phyloP scores from a whole-genome alignment of 495 filamentous ascomycete species.

The Coniosporium apollinis region DNA sequence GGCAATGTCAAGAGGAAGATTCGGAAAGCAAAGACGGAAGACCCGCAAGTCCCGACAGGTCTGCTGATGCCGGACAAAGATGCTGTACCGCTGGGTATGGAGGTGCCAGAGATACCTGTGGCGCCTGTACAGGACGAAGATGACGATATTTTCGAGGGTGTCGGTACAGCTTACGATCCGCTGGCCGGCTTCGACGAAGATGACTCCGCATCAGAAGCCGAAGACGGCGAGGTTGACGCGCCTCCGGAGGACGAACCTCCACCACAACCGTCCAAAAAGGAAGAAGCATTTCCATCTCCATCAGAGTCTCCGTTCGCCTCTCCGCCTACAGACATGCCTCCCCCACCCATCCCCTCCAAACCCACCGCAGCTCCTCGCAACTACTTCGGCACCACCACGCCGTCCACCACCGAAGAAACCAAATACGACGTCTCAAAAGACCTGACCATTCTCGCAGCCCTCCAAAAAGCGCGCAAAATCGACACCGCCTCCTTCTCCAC shows the following conservation, averaged over 20 bases:
- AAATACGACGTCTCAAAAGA: constrained; percentile 41
- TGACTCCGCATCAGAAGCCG: constrained; percentile 27
- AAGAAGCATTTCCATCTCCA: no score
- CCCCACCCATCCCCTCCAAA: constrained; percentile 15
- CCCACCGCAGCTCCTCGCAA: constrained; percentile 28
- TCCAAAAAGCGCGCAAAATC: constrained; percentile 68
- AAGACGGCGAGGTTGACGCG: constrained; percentile 16
- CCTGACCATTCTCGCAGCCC: constrained; percentile 63
- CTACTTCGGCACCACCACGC: constrained; percentile 41
- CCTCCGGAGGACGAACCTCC: constrained; percentile 25
- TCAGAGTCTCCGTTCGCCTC: no score
- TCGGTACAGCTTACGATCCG: constrained; percentile 75
- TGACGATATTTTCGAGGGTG: constrained; percentile 72
- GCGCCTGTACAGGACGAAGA: constrained; percentile 40
- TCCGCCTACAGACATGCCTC: constrained; percentile 23
- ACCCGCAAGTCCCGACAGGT: constrained; percentile 17
- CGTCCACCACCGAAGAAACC: constrained; percentile 5
- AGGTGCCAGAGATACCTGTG: constrained; percentile 43
- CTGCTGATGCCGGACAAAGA: constrained; percentile 50
- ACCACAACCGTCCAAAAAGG: constrained; percentile 9
- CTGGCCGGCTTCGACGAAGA: constrained; percentile 51
- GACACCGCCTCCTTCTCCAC: no score
- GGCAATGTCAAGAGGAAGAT: constrained; percentile 82
- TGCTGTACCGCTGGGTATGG: constrained; percentile 57
- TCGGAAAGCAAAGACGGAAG: constrained; percentile 30